A percentile compares a stretch with the other conserved stretches of the same genome.
Evolutionary conservation across 1,284 basidiomycete species (phyloP).

Genomic region (Trichosporon coremiiforme): DNA sequence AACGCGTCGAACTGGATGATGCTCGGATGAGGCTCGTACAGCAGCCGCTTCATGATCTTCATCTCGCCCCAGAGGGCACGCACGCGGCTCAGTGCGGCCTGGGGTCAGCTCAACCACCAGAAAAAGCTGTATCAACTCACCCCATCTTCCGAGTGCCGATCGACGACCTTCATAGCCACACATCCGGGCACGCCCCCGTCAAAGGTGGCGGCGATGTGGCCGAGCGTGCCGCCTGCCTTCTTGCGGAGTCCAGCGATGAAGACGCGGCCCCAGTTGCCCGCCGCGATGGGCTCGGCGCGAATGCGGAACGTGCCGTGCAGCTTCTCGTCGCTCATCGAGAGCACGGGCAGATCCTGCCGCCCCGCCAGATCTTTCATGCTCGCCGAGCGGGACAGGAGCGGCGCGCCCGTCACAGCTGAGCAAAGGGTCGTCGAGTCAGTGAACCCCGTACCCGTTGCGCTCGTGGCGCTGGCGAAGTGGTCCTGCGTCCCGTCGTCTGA

Average conservation of each 20-base stretch:
- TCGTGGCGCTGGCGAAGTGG: not conserved
- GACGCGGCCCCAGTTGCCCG: constrained; percentile 56
- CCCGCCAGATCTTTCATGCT: not conserved
- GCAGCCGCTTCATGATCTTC: constrained; percentile 82
- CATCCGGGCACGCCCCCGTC: constrained; percentile 55
- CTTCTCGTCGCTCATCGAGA: not conserved
- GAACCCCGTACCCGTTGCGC: too few relatives aligned
- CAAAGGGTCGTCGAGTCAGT: not conserved
- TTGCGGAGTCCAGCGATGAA: constrained; percentile 44
- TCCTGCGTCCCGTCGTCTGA: not conserved
- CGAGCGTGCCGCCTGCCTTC: not conserved
- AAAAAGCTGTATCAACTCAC: constrained; percentile 33
- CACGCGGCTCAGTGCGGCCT: constrained; percentile 60
- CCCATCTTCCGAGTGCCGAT: constrained; percentile 68
- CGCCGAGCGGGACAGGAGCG: not conserved
- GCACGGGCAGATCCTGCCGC: not conserved
- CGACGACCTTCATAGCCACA: constrained; percentile 87
- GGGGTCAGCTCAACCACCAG: not conserved
- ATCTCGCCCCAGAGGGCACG: constrained; percentile 91
- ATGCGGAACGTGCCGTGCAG: constrained; percentile 3
- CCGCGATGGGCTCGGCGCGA: not conserved
- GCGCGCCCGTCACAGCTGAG: not conserved
- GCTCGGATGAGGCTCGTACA: constrained; percentile 79
- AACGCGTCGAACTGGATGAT: constrained; percentile 90
- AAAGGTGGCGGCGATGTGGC: constrained; percentile 29